These are phyloP conservation scores for Phytophthora fragariae DNA, from an alignment of 352 stramenopile species.

Conservation along the genomic window DNA sequence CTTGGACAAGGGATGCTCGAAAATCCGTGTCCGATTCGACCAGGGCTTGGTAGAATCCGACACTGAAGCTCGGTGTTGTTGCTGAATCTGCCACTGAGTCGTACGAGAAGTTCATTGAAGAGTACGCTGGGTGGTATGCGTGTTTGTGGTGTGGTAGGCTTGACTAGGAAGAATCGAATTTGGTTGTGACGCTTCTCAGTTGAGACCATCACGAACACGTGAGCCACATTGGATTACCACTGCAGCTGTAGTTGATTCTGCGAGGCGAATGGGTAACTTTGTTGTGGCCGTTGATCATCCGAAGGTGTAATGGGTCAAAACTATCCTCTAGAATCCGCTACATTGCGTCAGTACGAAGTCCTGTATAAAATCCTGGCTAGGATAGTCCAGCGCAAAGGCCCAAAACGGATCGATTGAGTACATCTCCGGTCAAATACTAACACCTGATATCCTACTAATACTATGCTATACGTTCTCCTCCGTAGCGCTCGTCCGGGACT, in stretches of 20 bases:
- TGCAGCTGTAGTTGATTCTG: not conserved
- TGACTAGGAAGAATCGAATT: conserved; percentile 21
- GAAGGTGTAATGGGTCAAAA: conserved; percentile 4
- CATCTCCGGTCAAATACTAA: not conserved
- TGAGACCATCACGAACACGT: not conserved
- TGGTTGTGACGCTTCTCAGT: conserved; percentile 7
- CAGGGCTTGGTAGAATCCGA: conserved; percentile 5
- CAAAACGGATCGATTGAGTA: not conserved
- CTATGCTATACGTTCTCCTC: not conserved
- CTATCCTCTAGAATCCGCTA: conserved; percentile 24
- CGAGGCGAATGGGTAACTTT: conserved; percentile 21
- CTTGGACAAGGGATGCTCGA: conserved; percentile 5
- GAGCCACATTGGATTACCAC: conserved; percentile 8
- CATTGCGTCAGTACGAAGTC: conserved; percentile 24
- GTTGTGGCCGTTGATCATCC: conserved; percentile 25
- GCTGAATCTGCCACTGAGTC: not conserved
- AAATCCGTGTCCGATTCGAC: conserved; percentile 9
- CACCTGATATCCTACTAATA: conserved; percentile 3
- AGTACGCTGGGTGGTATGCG: not conserved
- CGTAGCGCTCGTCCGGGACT: not conserved
- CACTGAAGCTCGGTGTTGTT: conserved; percentile 3
- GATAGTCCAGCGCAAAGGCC: not conserved
- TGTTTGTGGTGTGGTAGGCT: not conserved
- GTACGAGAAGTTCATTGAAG: conserved; percentile 17
- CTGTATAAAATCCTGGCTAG: conserved; percentile 5